A percentile compares a stretch with the other conserved stretches of the same genome.
These are phyloP conservation scores for Candida cerambycidarum DNA, from an alignment of 805 yeast species.

Conservation along the genomic window DNA sequence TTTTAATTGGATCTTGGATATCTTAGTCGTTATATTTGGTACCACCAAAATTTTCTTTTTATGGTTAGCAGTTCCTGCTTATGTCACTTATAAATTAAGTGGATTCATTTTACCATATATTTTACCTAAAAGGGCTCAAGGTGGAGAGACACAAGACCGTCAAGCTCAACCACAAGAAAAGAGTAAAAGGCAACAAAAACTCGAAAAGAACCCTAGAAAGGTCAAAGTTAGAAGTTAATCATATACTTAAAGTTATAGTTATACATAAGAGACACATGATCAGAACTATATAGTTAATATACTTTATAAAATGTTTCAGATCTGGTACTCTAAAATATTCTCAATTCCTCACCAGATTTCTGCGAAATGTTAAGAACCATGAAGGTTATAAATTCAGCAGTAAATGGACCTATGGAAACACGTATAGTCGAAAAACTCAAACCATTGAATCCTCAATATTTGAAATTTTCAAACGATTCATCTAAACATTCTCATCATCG, in stretches of 20 bases:
- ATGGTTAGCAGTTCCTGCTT: constrained; percentile 51
- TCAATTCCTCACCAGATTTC: too few species aligned
- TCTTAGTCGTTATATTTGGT: constrained; percentile 55
- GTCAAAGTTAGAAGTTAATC: constrained; percentile 7
- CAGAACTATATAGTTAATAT: too few species aligned
- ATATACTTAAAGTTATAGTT: background rate
- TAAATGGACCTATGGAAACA: constrained; percentile 49
- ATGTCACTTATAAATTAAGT: constrained; percentile 47
- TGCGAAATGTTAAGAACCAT: constrained; percentile 11
- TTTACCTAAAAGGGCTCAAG: constrained; percentile 3
- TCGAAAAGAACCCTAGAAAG: constrained; percentile 14
- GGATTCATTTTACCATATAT: constrained; percentile 28
- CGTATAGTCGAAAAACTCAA: constrained; percentile 12
- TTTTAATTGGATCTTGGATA: constrained; percentile 57
- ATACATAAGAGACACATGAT: too few species aligned
- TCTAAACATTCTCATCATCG: constrained; percentile 86
- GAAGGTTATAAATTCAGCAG: constrained; percentile 13
- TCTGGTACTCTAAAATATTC: too few species aligned
- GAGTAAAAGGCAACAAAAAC: constrained; percentile 17
- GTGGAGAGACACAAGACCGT: constrained; percentile 1
- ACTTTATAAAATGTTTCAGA: too few species aligned
- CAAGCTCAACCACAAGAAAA: constrained; percentile 14
- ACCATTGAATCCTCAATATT: constrained; percentile 43
- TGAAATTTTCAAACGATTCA: constrained; percentile 74
- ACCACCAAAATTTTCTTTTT: constrained; percentile 61